phyloP scores from a whole-genome alignment of 2,329 filamentous ascomycete genomes.

The Aspergillus amoenus region DNA sequence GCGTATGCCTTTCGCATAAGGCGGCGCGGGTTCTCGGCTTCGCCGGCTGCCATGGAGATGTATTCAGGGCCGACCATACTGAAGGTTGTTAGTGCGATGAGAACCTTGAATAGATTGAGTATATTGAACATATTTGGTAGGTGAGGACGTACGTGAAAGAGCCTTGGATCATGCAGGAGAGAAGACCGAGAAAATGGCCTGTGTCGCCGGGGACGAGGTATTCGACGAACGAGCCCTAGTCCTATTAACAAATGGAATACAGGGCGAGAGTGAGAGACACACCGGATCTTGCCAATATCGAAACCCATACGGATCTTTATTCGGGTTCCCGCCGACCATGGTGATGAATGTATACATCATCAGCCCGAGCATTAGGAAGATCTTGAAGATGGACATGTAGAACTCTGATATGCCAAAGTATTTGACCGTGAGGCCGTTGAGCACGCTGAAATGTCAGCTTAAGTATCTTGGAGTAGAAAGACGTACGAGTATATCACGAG shows the following conservation, averaged over 20 bases:
- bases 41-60: constrained; percentile 3
- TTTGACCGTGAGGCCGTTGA: constrained; percentile 8
- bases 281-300: constrained; percentile 48
- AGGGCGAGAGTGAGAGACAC: no score
- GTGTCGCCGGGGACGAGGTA: constrained; percentile 61
- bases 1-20: background rate
- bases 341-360: constrained; percentile 72
- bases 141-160: constrained; percentile 51
- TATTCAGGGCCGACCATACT: constrained; percentile 61
- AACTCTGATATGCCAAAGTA: constrained; percentile 14
- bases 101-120: no score
- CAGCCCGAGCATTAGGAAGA: constrained; percentile 64
- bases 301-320: constrained; percentile 67
- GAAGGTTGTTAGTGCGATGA: background rate
- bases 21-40: background rate
- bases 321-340: constrained; percentile 75
- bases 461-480: no score
- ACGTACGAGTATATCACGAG: constrained; percentile 39
- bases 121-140: no score
- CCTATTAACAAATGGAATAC: no score
- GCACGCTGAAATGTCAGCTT: background rate
- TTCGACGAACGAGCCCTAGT: constrained; percentile 59
- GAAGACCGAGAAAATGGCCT: constrained; percentile 52
- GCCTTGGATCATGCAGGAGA: constrained; percentile 71
- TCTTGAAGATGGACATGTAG: constrained; percentile 44